phyloP scores from a whole-genome alignment of 208 protist species.

The Crithidia brevicula region DNA sequence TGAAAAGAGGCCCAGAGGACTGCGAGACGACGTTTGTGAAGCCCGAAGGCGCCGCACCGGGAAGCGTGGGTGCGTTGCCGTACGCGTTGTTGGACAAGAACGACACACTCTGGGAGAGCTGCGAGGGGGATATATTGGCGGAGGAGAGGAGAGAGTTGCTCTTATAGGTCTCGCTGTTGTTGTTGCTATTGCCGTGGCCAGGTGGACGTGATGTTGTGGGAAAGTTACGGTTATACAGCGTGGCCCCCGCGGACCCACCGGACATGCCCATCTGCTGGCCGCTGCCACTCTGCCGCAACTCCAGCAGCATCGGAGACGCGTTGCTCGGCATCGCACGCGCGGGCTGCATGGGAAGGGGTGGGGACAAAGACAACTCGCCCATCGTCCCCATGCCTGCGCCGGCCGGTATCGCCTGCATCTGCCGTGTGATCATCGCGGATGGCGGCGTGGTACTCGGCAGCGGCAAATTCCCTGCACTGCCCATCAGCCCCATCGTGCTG shows the following conservation, averaged over 20 bases:
- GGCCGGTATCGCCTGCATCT: not conserved
- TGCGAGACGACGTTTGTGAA: not conserved
- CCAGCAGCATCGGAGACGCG: constrained; percentile 5
- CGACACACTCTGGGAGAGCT: constrained; percentile 2
- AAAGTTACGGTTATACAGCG: constrained; percentile 17
- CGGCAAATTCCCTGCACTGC: constrained; percentile 3
- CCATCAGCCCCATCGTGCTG: not conserved
- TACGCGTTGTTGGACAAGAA: not conserved
- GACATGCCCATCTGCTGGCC: constrained; percentile 5
- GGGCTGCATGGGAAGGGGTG: not conserved
- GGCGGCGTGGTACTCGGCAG: not conserved
- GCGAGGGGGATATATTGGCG: constrained; percentile 5
- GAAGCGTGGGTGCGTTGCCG: not conserved
- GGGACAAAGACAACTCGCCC: constrained; percentile 5
- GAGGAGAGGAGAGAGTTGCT: constrained; percentile 13
- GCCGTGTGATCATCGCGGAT: not conserved
- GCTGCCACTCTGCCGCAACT: constrained; percentile 9
- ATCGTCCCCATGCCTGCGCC: not conserved
- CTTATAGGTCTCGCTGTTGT: no score
- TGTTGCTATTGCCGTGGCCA: not conserved
- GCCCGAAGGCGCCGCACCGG: not conserved
- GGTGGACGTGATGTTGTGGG: not conserved
- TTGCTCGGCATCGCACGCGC: constrained; percentile 1
- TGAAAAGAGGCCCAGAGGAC: constrained; percentile 6
- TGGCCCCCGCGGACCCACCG: not conserved